Evolutionary conservation across 805 yeast genomes (phyloP), one percentile per base, ranked within the genome.

Genomic region (Sugiyamaella smithiae): DNA sequence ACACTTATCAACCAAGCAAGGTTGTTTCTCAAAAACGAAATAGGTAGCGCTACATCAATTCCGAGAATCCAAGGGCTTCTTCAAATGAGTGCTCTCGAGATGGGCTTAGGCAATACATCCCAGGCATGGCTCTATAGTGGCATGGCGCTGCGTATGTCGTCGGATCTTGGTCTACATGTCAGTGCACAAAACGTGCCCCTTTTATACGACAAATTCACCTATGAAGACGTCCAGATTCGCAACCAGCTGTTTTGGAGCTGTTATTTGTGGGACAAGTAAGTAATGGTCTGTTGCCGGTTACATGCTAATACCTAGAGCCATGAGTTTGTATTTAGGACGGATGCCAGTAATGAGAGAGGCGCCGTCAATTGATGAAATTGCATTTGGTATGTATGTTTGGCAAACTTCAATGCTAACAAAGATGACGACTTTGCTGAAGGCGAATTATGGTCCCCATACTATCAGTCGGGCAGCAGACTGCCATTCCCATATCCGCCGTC

Each of bases 81-180:
- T 5, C 43, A 40, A 26, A 40, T 40, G 43, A 40, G 43, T 26
- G 43, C 43, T 26, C 43, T 40, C 26, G 52, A 49, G 23, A 42
- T 42, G 19, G 50, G 35, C 8, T 37, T 33, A 14, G 52, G 43
- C 6, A 25, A 42, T 25, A 41, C 43, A 9, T 40, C 52, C 6
- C 35, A 40, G 25, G 52, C 49, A 11, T 49, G 52, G 52, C 29
- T 46, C 12, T 49, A 49, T 33, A 45, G 49, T 40, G 52, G 52
- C 19, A 49, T 49, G 28, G 52, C 52, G 4, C 31, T 45, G 12
- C 37, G 52, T 5, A 49, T 49, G 52, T 44, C 48, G 11, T 25
- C 28, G 12, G 52, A 49, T 45, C 26, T 49, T 19, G 52, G 52
- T 2, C 25, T 45, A 1, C 52, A 49, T 40, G 17, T 44, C 17